Percentiles rank a stretch among this genome's conserved stretches.
Evolutionary conservation across 371 early-diverging fungal genomes (phyloP).

Genomic region (Fennellomyces sp.): DNA sequence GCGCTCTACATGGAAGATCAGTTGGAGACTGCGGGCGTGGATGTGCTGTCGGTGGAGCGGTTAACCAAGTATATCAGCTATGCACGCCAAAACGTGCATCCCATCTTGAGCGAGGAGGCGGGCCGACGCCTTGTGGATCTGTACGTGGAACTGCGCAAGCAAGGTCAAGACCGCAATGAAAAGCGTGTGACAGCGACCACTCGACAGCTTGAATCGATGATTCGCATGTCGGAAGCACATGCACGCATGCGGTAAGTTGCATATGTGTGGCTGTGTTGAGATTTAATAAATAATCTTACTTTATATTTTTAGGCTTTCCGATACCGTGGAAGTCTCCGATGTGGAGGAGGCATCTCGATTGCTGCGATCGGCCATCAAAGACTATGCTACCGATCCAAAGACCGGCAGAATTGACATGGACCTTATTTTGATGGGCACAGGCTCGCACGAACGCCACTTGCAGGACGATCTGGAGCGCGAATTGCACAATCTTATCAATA

Average conservation of each 20-base stretch:
- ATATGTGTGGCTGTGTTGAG: constrained; percentile 1
- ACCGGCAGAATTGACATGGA: constrained; percentile 99
- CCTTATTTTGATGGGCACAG: constrained; percentile 90
- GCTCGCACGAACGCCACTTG: constrained; percentile 56
- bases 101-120: constrained; percentile 83
- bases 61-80: constrained; percentile 93
- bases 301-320: constrained; percentile 53
- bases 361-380: constrained; percentile 92
- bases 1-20: constrained; percentile 82
- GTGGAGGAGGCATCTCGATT: constrained; percentile 87
- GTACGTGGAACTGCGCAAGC: constrained; percentile 91
- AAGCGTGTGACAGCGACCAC: constrained; percentile 97
- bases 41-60: constrained; percentile 72
- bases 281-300: not conserved
- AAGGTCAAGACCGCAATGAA: constrained; percentile 70
- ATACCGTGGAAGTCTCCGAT: constrained; percentile 74
- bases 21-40: constrained; percentile 51
- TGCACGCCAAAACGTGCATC: constrained; percentile 83
- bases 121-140: constrained; percentile 75
- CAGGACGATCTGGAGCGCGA: constrained; percentile 54
- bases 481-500: constrained; percentile 39
- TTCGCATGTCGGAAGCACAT: constrained; percentile 98
- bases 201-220: constrained; percentile 98
- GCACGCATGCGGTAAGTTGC: constrained; percentile 86
- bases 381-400: constrained; percentile 96